Conservation (phyloP, 306 rosid genomes). For the Senna siamea region DNA sequence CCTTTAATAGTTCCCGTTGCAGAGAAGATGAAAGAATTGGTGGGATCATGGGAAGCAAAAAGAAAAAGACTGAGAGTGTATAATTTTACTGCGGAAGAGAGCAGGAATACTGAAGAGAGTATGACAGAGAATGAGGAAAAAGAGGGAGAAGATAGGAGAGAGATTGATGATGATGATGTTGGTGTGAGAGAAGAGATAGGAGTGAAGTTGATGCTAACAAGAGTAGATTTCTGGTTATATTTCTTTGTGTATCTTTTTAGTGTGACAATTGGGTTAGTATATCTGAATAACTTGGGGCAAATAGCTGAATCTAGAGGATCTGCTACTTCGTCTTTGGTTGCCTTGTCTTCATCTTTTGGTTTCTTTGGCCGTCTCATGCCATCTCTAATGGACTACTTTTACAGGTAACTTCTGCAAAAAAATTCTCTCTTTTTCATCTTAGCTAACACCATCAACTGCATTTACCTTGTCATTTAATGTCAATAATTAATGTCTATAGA, state of each 20-base stretch:
- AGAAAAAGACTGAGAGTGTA: slow-evolving; percentile 52
- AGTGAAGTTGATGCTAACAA: slow-evolving; percentile 60
- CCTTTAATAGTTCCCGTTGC: slow-evolving; percentile 53
- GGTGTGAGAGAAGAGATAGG: slow-evolving; percentile 66
- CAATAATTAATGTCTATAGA: not conserved
- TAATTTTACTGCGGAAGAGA: slow-evolving; percentile 52
- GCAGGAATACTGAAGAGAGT: too few species aligned
- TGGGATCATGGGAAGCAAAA: slow-evolving; percentile 34
- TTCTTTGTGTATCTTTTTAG: slow-evolving; percentile 62
- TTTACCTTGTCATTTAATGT: slow-evolving; percentile 20
- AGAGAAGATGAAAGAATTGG: slow-evolving; percentile 38
- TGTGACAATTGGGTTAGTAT: slow-evolving; percentile 76
- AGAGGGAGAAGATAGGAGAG: slow-evolving; percentile 30
- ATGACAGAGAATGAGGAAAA: not conserved
- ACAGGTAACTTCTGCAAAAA: slow-evolving; percentile 48
- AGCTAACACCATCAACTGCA: slow-evolving; percentile 9
- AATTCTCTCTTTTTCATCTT: not conserved
- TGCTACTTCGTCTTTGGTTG: slow-evolving; percentile 61
- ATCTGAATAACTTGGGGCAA: slow-evolving; percentile 81
- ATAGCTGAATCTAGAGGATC: slow-evolving; percentile 79
- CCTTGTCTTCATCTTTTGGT: slow-evolving; percentile 78
- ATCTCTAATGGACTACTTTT: slow-evolving; percentile 58
- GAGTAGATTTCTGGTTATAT: slow-evolving; percentile 81
- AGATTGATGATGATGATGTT: not conserved
- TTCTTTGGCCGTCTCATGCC: slow-evolving; percentile 92